phyloP scores from a whole-genome alignment of 345 rosid species.

The Garcia nutans region DNA sequence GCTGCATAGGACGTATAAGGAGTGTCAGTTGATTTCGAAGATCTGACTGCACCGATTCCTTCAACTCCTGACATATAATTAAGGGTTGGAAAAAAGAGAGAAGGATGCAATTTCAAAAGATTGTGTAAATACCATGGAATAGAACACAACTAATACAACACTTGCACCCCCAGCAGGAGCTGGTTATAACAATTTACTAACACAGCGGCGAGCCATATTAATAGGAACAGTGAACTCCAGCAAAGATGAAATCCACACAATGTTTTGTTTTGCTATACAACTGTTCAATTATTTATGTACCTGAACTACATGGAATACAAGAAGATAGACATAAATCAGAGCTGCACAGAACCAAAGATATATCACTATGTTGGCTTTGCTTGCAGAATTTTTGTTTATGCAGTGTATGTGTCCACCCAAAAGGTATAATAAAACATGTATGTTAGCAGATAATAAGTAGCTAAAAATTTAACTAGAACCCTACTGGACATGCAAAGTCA shows the following conservation, averaged over 20 bases:
- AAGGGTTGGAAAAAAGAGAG: not conserved
- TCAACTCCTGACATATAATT: slow-evolving; percentile 54
- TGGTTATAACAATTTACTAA: not conserved
- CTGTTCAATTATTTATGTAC: no score
- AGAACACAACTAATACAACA: not conserved
- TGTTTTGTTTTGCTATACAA: no score
- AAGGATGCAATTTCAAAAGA: not conserved
- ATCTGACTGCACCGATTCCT: slow-evolving; percentile 76
- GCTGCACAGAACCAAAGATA: no score
- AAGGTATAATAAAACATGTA: no score
- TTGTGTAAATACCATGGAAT: not conserved
- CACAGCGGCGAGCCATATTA: not conserved
- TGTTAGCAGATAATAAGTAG: not conserved
- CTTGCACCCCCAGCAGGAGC: not conserved
- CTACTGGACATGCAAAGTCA: not conserved
- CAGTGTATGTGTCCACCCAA: no score
- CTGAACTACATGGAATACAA: no score
- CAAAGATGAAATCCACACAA: not conserved
- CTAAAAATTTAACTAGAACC: no score
- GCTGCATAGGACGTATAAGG: slow-evolving; percentile 91
- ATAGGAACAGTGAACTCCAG: not conserved
- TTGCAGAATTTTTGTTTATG: no score
- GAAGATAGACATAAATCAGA: no score
- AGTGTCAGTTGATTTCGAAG: slow-evolving; percentile 82
- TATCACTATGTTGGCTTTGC: no score